These are phyloP conservation scores for Podaxis pistillaris DNA, from an alignment of 768 basidiomycete species.

Conservation along the genomic window DNA sequence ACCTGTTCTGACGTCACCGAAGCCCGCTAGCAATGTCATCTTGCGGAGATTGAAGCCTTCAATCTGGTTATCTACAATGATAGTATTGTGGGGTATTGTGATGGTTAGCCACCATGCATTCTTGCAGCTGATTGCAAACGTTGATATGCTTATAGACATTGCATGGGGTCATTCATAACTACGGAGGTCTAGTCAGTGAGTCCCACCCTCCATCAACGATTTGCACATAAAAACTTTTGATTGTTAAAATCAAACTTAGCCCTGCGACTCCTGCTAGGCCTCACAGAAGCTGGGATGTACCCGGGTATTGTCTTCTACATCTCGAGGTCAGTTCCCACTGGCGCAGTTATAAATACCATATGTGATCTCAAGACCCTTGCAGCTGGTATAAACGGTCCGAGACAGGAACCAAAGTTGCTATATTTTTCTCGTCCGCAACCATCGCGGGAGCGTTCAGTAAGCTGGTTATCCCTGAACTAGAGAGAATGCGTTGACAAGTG, in stretches of 20 bases:
- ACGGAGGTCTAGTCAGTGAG: conserved; percentile 61
- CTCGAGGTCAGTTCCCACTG: conserved; percentile 41
- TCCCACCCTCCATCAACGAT: conserved; percentile 4
- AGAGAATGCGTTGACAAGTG: background rate
- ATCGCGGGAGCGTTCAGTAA: conserved; percentile 74
- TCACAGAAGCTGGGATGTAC: conserved; percentile 58
- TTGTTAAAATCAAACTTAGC: conserved; percentile 30
- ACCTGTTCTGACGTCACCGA: conserved; percentile 6
- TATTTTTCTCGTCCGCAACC: conserved; percentile 82
- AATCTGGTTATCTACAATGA: conserved; percentile 58
- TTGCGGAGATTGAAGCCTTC: conserved; percentile 62
- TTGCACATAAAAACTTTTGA: background rate
- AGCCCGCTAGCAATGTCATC: conserved; percentile 66
- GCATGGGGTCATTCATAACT: conserved; percentile 61
- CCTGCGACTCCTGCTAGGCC: conserved; percentile 61
- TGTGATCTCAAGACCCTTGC: background rate
- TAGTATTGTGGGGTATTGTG: conserved; percentile 46
- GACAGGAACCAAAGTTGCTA: conserved; percentile 64
- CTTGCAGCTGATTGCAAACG: background rate
- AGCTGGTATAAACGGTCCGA: conserved; percentile 85
- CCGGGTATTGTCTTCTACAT: conserved; percentile 63
- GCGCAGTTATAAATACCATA: background rate
- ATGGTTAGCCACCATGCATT: conserved; percentile 32
- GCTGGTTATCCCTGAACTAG: conserved; percentile 14
- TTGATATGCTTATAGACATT: conserved; percentile 41